Evolutionary conservation across 116 monocot genomes (phyloP), one percentile per base, ranked within the genome.

Genomic region (Iris pallida): DNA sequence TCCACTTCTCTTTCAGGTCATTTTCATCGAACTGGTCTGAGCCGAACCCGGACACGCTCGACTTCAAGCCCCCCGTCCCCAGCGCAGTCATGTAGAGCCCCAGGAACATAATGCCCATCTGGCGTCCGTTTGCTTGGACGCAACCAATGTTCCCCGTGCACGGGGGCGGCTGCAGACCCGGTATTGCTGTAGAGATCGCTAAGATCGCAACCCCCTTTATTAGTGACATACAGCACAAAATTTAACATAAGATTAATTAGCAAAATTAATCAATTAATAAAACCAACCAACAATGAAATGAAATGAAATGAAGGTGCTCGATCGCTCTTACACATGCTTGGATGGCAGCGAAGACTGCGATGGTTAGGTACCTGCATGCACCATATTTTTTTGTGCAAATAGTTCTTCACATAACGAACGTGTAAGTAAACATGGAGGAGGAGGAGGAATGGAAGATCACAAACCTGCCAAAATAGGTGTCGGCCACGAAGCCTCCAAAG

Each of bases 21-120:
- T 67, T 68, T 73, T 91, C 91, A 67, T 95, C 95, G 86, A 91
- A 95, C 77, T 95, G 95, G 83, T 95, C 95, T 7, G 95, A 91
- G 6, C 89, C 86, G 66, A 95, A 89, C 20, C 91, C 95, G 0
- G 95, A 95, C 60, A 95, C 91, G 76, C 89, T 95, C 42, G 95
- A 91, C 67, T 95, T 95, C 52, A 95, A 65, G 13, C 95, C 91
- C 0, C 91, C 91, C 4, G 88, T 91, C 14, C 95, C 95, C 5
- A 91, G 73, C 10, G 95, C 95, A 0, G 88, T 91, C 59, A 91
- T 51, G 70, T 91, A 91, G 55, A 95, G 84, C 11, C 80, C 91
- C 30, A 87, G 18, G 72, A 85, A 86, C 15, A 95, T 86, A 4
- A 91, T 79, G 2, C 80, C 84, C 20, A 89, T 71, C 75, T 95